Conservation (phyloP, 2,329 filamentous ascomycete species). For the Clarireedia paspali region DNA sequence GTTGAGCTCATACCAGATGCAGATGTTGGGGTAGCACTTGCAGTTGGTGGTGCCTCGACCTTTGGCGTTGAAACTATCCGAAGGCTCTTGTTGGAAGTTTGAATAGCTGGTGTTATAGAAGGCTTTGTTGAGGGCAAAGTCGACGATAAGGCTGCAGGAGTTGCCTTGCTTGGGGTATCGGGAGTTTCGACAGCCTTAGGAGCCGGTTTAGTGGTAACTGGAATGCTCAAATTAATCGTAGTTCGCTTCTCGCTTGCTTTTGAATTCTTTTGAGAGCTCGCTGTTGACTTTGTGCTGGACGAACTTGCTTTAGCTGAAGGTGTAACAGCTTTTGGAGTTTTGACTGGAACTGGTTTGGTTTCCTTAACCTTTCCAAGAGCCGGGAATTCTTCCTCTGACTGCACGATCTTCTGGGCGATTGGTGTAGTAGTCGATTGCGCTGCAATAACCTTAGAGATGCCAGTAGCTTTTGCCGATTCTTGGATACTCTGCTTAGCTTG, state of each 20-base stretch:
- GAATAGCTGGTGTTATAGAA: constrained; percentile 39
- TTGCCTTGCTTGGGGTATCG: constrained; percentile 16
- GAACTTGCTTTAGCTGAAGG: constrained; percentile 6
- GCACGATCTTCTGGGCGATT: constrained; percentile 2
- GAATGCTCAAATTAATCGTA: constrained; percentile 38
- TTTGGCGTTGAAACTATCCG: constrained; percentile 63
- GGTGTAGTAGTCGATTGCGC: constrained; percentile 21
- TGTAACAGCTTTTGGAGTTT: constrained; percentile 10
- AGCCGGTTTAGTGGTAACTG: constrained; percentile 29
- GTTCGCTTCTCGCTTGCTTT: constrained; percentile 21
- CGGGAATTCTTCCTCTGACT: constrained; percentile 48
- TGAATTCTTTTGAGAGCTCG: not conserved
- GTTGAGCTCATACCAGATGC: constrained; percentile 31
- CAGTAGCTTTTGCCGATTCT: constrained; percentile 37
- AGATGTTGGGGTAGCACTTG: constrained; percentile 25
- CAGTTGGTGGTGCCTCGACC: constrained; percentile 42
- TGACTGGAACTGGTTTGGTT: constrained; percentile 16
- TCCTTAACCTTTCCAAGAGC: constrained; percentile 35
- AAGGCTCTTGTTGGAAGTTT: constrained; percentile 51
- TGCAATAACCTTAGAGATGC: constrained; percentile 39
- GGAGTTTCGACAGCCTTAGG: constrained; percentile 31
- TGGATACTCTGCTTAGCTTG: constrained; percentile 38
- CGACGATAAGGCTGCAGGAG: constrained; percentile 27
- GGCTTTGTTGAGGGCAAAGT: constrained; percentile 46
- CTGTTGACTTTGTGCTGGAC: constrained; percentile 1